phyloP scores from a whole-genome alignment of 163 green algal species.

The Scenedesmus sp. region DNA sequence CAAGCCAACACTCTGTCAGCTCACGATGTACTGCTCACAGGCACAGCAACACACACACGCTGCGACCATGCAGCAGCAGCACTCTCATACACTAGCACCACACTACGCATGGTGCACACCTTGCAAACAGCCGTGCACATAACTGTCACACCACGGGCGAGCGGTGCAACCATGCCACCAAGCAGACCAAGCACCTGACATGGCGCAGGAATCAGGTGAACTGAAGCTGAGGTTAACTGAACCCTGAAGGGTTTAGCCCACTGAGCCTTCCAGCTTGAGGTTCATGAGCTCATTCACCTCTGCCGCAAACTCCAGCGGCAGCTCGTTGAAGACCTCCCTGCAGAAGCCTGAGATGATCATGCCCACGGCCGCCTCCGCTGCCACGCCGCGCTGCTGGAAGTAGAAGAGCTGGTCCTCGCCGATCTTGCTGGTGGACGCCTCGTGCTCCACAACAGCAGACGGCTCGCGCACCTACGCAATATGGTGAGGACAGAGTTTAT shows the following conservation, averaged over 20 bases:
- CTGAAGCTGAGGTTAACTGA: too few species aligned
- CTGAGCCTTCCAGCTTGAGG: constrained; percentile 98
- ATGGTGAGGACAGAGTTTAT: too few species aligned
- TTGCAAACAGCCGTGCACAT: background rate
- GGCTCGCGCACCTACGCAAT: constrained; percentile 89
- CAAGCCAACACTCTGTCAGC: background rate
- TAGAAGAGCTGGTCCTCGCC: constrained; percentile 99
- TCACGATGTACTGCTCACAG: background rate
- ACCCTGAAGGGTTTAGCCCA: constrained; percentile 79
- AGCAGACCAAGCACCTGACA: background rate
- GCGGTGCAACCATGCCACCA: background rate
- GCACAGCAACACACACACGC: background rate
- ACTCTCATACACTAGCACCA: background rate
- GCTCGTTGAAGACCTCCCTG: constrained; percentile 98
- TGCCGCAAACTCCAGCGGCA: constrained; percentile 97
- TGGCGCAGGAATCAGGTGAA: background rate
- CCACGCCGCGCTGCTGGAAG: constrained; percentile 98
- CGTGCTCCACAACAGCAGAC: constrained; percentile 95
- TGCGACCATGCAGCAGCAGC: background rate
- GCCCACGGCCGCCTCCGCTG: constrained; percentile 93
- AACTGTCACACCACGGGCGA: background rate
- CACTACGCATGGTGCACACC: background rate
- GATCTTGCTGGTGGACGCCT: constrained; percentile 98
- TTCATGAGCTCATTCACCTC: constrained; percentile 99
- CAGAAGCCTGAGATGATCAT: constrained; percentile 98